Percentiles rank a stretch among this genome's conserved stretches.
phyloP scores from a whole-genome alignment of 2,329 filamentous ascomycete genomes.

The Colletotrichum karsti region DNA sequence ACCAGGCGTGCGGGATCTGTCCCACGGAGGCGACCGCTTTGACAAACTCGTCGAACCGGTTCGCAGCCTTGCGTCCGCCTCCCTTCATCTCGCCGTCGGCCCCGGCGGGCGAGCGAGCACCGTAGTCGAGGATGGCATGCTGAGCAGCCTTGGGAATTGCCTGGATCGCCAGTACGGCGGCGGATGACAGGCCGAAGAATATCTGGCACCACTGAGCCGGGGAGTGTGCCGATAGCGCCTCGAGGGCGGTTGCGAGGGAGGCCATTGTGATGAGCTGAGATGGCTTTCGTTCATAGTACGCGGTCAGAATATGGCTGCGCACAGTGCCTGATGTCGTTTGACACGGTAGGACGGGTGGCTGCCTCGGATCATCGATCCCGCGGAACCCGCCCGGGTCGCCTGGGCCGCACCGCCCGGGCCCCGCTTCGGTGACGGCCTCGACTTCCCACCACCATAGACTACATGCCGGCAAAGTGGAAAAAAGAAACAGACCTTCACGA shows the following conservation, averaged over 20 bases:
- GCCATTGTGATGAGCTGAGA: not conserved
- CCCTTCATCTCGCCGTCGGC: slow-evolving; percentile 12
- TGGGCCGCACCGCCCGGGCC: not conserved
- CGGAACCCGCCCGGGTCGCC: not conserved
- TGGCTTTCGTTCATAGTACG: not conserved
- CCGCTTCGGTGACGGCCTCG: not conserved
- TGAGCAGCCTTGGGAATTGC: slow-evolving; percentile 53
- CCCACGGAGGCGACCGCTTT: slow-evolving; percentile 43
- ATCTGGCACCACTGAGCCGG: slow-evolving; percentile 49
- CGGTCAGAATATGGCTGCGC: not conserved
- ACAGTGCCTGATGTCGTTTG: not conserved
- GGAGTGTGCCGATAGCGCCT: not conserved
- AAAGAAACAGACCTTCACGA: not conserved
- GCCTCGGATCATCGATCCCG: slow-evolving; percentile 2
- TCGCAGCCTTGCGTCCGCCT: slow-evolving; percentile 4
- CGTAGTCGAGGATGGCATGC: slow-evolving; percentile 58
- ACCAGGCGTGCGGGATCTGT: slow-evolving; percentile 88
- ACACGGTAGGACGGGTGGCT: not conserved
- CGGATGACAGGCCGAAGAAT: slow-evolving; percentile 54
- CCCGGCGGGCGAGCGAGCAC: slow-evolving; percentile 49
- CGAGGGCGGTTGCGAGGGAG: slow-evolving; percentile 4
- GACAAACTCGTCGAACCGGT: slow-evolving; percentile 4
- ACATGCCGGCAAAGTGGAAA: not conserved
- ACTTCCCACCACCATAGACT: no score
- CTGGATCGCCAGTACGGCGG: slow-evolving; percentile 50